Conservation (phyloP, 305 asterid species). For the Nicotiana rustica region DNA sequence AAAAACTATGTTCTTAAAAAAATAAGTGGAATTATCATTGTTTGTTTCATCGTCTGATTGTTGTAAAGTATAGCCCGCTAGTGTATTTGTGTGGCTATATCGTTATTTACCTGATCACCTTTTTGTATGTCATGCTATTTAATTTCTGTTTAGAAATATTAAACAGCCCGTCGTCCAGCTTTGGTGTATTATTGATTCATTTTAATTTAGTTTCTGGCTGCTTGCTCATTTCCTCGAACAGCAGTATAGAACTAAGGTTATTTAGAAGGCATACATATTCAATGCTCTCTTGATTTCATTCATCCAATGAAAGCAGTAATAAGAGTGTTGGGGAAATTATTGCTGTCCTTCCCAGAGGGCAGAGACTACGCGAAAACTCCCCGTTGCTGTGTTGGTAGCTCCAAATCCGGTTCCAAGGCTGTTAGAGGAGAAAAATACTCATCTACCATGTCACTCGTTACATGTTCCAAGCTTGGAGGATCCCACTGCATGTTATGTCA, state of each 20-base stretch:
- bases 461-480: slow-evolving; percentile 84
- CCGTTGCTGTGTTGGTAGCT: slow-evolving; percentile 71
- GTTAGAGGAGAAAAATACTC: slow-evolving; percentile 66
- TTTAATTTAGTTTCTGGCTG: too few species aligned
- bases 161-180: too few species aligned
- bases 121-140: neutral
- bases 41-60: neutral
- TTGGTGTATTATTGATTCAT: too few species aligned
- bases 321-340: neutral
- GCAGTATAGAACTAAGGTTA: neutral
- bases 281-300: neutral
- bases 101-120: neutral
- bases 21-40: neutral
- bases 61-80: too few species aligned
- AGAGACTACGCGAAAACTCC: slow-evolving; percentile 63
- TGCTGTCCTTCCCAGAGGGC: neutral
- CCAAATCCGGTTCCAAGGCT: slow-evolving; percentile 74
- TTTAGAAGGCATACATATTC: neutral
- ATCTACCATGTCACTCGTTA: slow-evolving; percentile 86
- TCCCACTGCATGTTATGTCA: slow-evolving; percentile 71
- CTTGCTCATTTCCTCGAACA: neutral
- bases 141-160: neutral
- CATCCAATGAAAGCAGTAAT: neutral
- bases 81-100: too few species aligned
- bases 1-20: too few species aligned